A percentile compares a stretch with the other conserved stretches of the same genome.
Conservation (phyloP, 192 early-diverging fungal genomes). For the Coemansia sp. region DNA sequence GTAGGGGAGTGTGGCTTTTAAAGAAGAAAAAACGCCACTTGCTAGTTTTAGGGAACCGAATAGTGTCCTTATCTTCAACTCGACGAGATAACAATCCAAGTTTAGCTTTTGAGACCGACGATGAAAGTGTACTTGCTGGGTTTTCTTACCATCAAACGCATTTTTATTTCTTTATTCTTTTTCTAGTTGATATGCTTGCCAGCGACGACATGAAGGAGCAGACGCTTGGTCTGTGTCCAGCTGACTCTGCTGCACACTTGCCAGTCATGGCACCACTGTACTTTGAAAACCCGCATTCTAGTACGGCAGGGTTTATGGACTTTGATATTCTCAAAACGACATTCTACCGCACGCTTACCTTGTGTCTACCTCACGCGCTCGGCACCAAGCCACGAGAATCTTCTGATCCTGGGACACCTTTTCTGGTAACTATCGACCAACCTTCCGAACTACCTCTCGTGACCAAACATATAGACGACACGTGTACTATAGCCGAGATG, state of each 20-base stretch:
- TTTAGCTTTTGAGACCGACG: too few species aligned
- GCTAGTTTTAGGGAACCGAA: not conserved
- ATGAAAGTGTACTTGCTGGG: not conserved
- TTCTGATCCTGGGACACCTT: not conserved
- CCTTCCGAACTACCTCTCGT: not conserved
- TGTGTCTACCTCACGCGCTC: constrained; percentile 20
- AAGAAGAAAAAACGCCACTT: not conserved
- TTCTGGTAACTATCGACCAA: constrained; percentile 11
- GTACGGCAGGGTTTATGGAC: constrained; percentile 23
- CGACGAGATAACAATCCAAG: not conserved
- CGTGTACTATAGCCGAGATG: constrained; percentile 25
- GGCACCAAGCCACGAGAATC: constrained; percentile 8
- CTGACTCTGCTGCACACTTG: not conserved
- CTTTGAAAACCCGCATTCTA: not conserved
- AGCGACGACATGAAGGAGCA: not conserved
- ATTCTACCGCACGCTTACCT: constrained; percentile 18
- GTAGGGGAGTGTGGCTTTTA: not conserved
- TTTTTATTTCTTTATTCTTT: not conserved
- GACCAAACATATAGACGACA: constrained; percentile 7
- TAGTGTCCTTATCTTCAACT: not conserved
- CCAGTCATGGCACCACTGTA: constrained; percentile 9
- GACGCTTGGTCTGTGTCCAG: not conserved
- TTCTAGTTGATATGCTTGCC: constrained; percentile 3
- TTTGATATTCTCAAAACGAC: constrained; percentile 14
- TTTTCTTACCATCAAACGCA: not conserved